Evolutionary conservation across 768 basidiomycete species (phyloP), one percentile per base, ranked within the genome.

Genomic region (Coprinopsis sp.): DNA sequence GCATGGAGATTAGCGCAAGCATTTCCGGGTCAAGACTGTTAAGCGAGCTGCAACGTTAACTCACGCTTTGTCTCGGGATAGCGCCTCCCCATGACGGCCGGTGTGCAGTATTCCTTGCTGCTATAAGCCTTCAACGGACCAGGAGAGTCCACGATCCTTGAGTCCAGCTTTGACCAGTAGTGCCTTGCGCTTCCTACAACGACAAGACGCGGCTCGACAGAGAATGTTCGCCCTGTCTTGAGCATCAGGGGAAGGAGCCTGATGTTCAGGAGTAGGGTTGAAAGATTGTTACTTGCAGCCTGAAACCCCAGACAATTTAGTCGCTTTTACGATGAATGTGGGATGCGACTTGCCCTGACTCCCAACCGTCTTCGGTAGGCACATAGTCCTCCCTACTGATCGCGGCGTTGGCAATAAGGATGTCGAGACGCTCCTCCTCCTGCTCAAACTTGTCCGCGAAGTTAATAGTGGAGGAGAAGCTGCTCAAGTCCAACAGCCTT

Each of bases 211-310:
- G 70, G 64, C 2, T 47, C 50, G 2, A 62, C 58, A 0, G 50
- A 28, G 27, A 16, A 37, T n/a, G 62, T 50, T 27, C 57, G 48
- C 1, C 65, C 64, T 0, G 73, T 68, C 25, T 64, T 52, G 4
- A 67, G 33, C 55, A 77, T 62, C 22, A 47, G 56, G 1, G 77
- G 76, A 0, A 75, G 58, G 0, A 78, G 56, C 12, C 65, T 59
- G 7, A 76, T 41, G 3, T 64, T 53, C 1, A 74, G 58, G 2
- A 76, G 58, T 3, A 66, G 56, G 6, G 62, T 62, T 3, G 70
- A 60, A 4, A 78, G 55, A 49, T 63, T 52, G 53, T 77, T 76
- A 73, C 68, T 52, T 77, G 74, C 0, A 77, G 41, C 11, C 75
- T 79, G 40, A 12, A 21, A 12, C 16, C 29, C 13, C 8, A 6